phyloP scores from a whole-genome alignment of 2,329 filamentous ascomycete genomes.

The Corynespora cassiicola region DNA sequence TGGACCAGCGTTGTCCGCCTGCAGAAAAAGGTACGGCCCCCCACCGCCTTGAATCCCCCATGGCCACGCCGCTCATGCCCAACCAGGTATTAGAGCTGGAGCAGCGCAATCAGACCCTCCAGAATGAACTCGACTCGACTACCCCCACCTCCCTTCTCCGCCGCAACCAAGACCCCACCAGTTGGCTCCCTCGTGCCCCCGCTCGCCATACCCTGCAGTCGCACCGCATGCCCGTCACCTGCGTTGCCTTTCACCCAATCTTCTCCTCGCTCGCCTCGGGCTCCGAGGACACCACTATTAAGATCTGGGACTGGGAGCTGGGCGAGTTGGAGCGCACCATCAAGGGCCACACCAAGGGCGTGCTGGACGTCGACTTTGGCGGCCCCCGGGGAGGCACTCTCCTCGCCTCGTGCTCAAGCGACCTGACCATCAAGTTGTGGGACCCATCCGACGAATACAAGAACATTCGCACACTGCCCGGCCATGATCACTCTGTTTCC shows the following conservation, averaged over 20 bases:
- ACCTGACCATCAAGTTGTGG: conserved; percentile 95
- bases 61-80: conserved; percentile 17
- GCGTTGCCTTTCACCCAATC: conserved; percentile 89
- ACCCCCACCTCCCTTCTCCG: conserved; percentile 80
- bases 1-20: conserved; percentile 95
- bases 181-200: conserved; percentile 86
- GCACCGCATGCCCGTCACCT: conserved; percentile 81
- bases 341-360: conserved; percentile 89
- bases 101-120: conserved; percentile 72
- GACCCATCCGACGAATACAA: conserved; percentile 93
- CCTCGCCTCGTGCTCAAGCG: conserved; percentile 83
- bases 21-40: conserved; percentile 82
- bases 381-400: conserved; percentile 81
- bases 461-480: conserved; percentile 88
- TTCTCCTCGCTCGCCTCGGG: conserved; percentile 91
- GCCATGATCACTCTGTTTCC: conserved; percentile 91
- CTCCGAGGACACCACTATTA: conserved; percentile 91
- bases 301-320: conserved; percentile 96
- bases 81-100: conserved; percentile 90
- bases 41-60: neutral
- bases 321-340: conserved; percentile 89
- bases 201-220: conserved; percentile 83
- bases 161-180: conserved; percentile 81
- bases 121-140: conserved; percentile 83
- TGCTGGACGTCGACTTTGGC: conserved; percentile 88